Base-by-base conservation (phyloP, 2,329 filamentous ascomycete species). In the Penicillium sp. region DNA sequence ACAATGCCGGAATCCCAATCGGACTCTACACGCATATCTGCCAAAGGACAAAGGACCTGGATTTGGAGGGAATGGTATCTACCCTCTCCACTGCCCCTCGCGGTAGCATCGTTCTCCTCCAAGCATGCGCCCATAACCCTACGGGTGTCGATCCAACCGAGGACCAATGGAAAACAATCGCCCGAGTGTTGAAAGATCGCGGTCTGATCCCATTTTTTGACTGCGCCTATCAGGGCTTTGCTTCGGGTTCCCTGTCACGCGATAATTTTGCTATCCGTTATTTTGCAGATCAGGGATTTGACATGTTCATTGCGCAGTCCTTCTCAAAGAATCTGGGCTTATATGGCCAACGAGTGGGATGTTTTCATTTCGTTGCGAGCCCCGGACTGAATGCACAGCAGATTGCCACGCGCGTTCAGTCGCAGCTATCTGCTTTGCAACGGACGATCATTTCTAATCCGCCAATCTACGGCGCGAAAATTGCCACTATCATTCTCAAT, bases 151-250 rank as follows among this genome's bases (percentile, higher is more conserved):
- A 96, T 74, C 90, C 90, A 4, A 93, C 90, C 21, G 79, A 86
- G 62, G 88, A 90, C 50, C 91, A 96, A 77, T 96, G 91, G 91
- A 87, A 85, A 72, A 83, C 91, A 76, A 82, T 96, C 56, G 89
- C 90, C 46, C 74, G 79, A 38, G 72, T 95, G 40, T 84, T 95
- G 70, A 82, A 82, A 66, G 71, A 82, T 67, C 91, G 88, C 78
- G 84, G 83, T 61, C 89, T 93, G 72, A 93, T 96, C 75, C 90
- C 91, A 65, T 95, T 96, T 82, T 96, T 96, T 76, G 91, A 96
- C 78, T 89, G 84, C 61, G 91, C 91, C 56, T 96, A 96, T 28
- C 40, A 45, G 21, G 42, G 42, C 2, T 45, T 45, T 45, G 42
- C 42, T 5, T 11, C 42, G 5, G 42, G 42, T 11, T 3, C 8